Evolutionary conservation across 352 stramenopile genomes (phyloP).

Genomic region (Pythium plurisporium): DNA sequence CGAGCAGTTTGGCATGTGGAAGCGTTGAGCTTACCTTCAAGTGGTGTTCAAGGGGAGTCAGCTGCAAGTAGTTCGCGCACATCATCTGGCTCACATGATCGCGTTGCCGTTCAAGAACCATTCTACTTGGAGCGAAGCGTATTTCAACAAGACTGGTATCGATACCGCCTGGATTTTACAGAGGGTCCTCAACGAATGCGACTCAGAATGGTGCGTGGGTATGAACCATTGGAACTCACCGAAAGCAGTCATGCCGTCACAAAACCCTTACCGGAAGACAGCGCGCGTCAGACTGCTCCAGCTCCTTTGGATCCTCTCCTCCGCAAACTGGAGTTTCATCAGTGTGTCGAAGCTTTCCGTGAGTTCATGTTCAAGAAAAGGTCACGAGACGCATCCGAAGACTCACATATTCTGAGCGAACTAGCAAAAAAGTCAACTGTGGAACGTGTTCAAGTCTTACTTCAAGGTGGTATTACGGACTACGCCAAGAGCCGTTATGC

Average conservation of each 20-base stretch:
- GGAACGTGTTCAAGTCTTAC: constrained; percentile 3
- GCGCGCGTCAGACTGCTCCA: background rate
- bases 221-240: background rate
- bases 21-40: background rate
- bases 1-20: constrained; percentile 21
- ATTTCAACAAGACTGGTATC: constrained; percentile 18
- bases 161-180: constrained; percentile 25
- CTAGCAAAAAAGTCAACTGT: constrained; percentile 2
- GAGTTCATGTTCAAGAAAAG: constrained; percentile 24
- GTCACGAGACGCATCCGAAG: background rate
- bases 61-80: too few relatives aligned
- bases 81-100: background rate
- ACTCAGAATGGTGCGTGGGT: constrained; percentile 21
- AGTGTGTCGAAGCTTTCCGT: constrained; percentile 22
- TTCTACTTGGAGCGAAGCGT: constrained; percentile 26
- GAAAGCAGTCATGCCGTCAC: background rate
- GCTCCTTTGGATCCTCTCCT: constrained; percentile 4
- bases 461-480: constrained; percentile 17
- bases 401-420: constrained; percentile 4
- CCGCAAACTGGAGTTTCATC: constrained; percentile 25
- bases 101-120: background rate
- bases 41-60: too few relatives aligned
- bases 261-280: background rate
- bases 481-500: too few relatives aligned
- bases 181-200: constrained; percentile 31